These are phyloP conservation scores for Aspergillus kassunensis DNA, from an alignment of 495 filamentous ascomycete species.

Conservation along the genomic window DNA sequence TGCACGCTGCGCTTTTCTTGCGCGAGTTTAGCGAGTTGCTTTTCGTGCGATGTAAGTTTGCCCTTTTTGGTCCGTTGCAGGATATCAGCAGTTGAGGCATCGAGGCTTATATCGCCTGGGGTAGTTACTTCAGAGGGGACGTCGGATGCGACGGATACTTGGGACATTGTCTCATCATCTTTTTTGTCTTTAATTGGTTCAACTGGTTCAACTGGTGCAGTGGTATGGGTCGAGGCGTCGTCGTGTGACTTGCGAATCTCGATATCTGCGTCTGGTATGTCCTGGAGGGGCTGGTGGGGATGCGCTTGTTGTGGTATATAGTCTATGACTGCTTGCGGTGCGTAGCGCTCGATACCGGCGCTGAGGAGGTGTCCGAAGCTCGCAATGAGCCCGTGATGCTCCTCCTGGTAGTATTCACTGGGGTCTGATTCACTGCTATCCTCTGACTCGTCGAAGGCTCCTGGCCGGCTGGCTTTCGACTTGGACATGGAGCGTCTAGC, in stretches of 20 bases:
- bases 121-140: constrained; percentile 5
- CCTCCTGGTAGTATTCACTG: constrained; percentile 20
- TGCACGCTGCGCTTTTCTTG: constrained; percentile 65
- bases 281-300: constrained; percentile 31
- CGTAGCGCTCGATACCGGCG: constrained; percentile 37
- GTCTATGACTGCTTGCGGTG: constrained; percentile 46
- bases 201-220: too few relatives aligned
- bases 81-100: constrained; percentile 21
- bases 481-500: constrained; percentile 14
- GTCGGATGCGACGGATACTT: constrained; percentile 24
- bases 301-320: constrained; percentile 40
- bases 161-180: constrained; percentile 20
- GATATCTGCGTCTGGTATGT: background rate
- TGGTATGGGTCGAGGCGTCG: too few relatives aligned
- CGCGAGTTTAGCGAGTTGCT: constrained; percentile 71
- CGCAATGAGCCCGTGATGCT: constrained; percentile 42
- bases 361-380: constrained; percentile 41
- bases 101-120: constrained; percentile 20
- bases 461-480: constrained; percentile 11
- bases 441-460: constrained; percentile 11
- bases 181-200: background rate
- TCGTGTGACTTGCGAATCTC: too few relatives aligned
- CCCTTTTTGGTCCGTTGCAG: constrained; percentile 30
- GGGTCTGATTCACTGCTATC: constrained; percentile 15
- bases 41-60: constrained; percentile 55